phyloP scores from a whole-genome alignment of 345 rosid species.

The Euphorbia pulcherrima region DNA sequence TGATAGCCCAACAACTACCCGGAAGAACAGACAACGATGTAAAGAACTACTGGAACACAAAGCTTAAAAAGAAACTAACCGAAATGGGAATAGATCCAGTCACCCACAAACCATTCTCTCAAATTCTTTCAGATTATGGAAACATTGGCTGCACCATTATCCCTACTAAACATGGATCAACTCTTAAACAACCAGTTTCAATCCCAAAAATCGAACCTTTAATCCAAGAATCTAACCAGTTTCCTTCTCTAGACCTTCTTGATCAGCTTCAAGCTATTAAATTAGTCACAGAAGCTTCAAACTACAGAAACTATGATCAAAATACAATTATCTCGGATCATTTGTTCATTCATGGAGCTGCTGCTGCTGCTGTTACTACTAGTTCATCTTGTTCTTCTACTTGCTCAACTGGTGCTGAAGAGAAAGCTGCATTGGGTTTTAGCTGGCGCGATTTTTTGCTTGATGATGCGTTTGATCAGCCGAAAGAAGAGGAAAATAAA shows the following conservation, averaged over 20 bases:
- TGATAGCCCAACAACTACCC: constrained; percentile 86
- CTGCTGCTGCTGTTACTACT: constrained; percentile 18
- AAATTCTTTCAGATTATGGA: constrained; percentile 79
- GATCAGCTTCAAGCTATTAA: constrained; percentile 74
- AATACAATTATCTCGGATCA: too few species aligned
- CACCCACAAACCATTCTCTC: constrained; percentile 89
- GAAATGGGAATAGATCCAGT: constrained; percentile 95
- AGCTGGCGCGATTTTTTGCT: constrained; percentile 85
- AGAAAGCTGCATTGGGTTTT: constrained; percentile 35
- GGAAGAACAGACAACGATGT: constrained; percentile 95
- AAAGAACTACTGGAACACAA: constrained; percentile 90
- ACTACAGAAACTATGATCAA: constrained; percentile 26
- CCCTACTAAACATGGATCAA: constrained; percentile 34
- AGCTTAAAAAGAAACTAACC: constrained; percentile 76
- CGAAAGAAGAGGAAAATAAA: constrained; percentile 24
- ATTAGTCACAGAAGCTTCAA: constrained; percentile 53
- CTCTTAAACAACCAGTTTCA: constrained; percentile 36
- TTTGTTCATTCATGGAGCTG: constrained; percentile 16
- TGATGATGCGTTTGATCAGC: constrained; percentile 39
- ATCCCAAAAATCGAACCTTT: constrained; percentile 26
- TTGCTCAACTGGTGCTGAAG: constrained; percentile 52
- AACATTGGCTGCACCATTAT: constrained; percentile 66
- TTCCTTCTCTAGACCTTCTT: constrained; percentile 50
- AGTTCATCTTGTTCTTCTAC: constrained; percentile 41
- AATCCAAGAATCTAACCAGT: constrained; percentile 19